Percentiles rank a stretch among this genome's conserved stretches.
phyloP scores from a whole-genome alignment of 306 rosid species.

The Clitoria ternatea region DNA sequence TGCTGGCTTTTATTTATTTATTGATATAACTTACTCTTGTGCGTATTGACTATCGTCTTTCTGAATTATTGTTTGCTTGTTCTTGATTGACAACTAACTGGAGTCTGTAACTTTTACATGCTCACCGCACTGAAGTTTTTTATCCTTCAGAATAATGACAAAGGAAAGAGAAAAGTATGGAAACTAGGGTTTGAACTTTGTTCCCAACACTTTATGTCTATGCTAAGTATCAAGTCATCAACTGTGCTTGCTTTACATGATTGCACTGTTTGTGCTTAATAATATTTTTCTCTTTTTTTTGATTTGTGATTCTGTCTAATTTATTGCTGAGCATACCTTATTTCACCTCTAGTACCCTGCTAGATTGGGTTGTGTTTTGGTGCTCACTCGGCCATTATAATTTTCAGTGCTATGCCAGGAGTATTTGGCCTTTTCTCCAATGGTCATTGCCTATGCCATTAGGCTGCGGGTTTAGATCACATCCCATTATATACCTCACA shows the following conservation, averaged over 20 bases:
- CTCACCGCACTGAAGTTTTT: not conserved
- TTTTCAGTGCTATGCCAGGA: not conserved
- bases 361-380: not conserved
- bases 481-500: not conserved
- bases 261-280: not conserved
- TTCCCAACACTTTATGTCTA: too few relatives aligned
- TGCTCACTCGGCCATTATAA: not conserved
- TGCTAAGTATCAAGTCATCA: too few relatives aligned
- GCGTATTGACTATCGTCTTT: not conserved
- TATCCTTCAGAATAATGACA: too few relatives aligned
- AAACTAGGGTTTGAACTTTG: too few relatives aligned
- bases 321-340: not conserved
- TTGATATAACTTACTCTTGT: not conserved
- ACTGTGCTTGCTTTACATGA: too few relatives aligned
- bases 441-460: conserved; percentile 11
- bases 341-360: conserved; percentile 11
- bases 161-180: too few relatives aligned
- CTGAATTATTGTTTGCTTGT: conserved; percentile 24
- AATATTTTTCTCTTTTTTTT: conserved; percentile 1
- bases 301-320: not conserved
- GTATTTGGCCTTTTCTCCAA: not conserved
- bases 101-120: conserved; percentile 2
- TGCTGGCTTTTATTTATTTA: conserved; percentile 26
- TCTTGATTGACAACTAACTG: conserved; percentile 9
- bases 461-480: not conserved